Base-by-base conservation (phyloP, 345 rosid species). In the Populus euphratica region DNA sequence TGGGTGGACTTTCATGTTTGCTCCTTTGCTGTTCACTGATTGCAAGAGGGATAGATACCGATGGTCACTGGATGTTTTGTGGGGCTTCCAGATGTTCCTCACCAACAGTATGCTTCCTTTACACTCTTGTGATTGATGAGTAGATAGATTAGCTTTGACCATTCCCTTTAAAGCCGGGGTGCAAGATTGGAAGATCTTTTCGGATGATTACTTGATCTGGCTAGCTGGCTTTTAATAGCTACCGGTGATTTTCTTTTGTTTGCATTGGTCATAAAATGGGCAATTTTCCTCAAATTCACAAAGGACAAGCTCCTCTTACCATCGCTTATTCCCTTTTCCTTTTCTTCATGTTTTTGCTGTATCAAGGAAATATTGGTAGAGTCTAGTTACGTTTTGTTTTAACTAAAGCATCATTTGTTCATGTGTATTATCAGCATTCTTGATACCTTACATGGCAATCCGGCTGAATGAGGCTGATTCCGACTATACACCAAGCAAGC, bases 1-100 rank as follows among this genome's bases (percentile, higher is more conserved):
- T 63, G 96, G 97, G 35, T 96, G 98, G 99, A 96, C 98, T 8
- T 89, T 96, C 81, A 89, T 96, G 99, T 93, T 93, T 84, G 98
- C 99, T 79, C 99, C 98, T 1, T 80, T 93, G 82, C 83, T 96
- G 61, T 96, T 89, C 87, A 92, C 99, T 2, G 99, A 96, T 85
- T 27, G 80, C 2, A 91, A 85, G 87, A 91, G 95, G 81, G 88
- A 92, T 80, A 84, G 96, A 75, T 96, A 81, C 91, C 87, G 80
- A 80, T 85, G 93, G 67, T 96, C 96, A 52, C 82, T 96, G 66
- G 99, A 91, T 23, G 38, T 88, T 75, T 77, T 93, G 66, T 96
- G 99, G 98, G 86, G 93, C 56, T 79, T 89, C 73, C 97, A 92
- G 91, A 93, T 96, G 99, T 96, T 96, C 89, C 96, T 96, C 62